Conservation (phyloP, 495 filamentous ascomycete genomes). For the Hypoxylon fragiforme region DNA sequence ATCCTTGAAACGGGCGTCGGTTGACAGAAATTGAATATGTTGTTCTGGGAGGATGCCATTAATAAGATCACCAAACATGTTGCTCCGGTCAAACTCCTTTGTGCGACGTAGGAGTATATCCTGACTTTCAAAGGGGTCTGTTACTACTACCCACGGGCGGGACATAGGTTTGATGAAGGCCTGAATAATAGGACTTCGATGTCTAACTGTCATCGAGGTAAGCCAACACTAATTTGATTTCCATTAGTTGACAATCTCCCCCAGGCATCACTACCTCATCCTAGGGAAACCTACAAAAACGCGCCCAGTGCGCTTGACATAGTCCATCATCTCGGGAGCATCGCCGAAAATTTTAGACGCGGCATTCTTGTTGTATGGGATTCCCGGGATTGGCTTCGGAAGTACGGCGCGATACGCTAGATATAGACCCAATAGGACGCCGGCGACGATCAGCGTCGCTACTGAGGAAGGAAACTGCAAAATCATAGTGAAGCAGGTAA, state of each 20-base stretch:
- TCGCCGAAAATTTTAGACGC: slow-evolving; percentile 37
- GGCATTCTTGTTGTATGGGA: slow-evolving; percentile 38
- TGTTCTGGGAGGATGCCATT: slow-evolving; percentile 7
- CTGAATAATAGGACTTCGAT: slow-evolving; percentile 38
- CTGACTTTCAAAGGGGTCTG: slow-evolving; percentile 39
- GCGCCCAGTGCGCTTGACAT: too few species aligned
- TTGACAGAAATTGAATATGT: slow-evolving; percentile 17
- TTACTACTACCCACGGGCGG: slow-evolving; percentile 39
- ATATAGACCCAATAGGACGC: too few species aligned
- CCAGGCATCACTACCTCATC: too few species aligned
- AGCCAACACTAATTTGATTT: too few species aligned
- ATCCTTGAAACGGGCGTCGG: slow-evolving; percentile 13
- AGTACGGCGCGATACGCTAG: slow-evolving; percentile 16
- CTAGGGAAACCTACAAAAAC: too few species aligned
- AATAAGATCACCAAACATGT: not conserved
- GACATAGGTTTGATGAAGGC: slow-evolving; percentile 39
- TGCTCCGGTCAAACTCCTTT: slow-evolving; percentile 40
- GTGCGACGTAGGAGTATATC: slow-evolving; percentile 40
- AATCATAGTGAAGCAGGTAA: too few species aligned
- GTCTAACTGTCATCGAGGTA: too few species aligned
- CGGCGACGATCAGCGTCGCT: too few species aligned
- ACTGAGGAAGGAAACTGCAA: too few species aligned
- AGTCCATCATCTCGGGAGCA: slow-evolving; percentile 24
- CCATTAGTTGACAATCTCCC: too few species aligned
- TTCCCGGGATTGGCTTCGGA: slow-evolving; percentile 38